Evolutionary conservation across 1,284 basidiomycete species (phyloP), one percentile per base, ranked within the genome.

Genomic region (Pulveroboletus ridleyi): DNA sequence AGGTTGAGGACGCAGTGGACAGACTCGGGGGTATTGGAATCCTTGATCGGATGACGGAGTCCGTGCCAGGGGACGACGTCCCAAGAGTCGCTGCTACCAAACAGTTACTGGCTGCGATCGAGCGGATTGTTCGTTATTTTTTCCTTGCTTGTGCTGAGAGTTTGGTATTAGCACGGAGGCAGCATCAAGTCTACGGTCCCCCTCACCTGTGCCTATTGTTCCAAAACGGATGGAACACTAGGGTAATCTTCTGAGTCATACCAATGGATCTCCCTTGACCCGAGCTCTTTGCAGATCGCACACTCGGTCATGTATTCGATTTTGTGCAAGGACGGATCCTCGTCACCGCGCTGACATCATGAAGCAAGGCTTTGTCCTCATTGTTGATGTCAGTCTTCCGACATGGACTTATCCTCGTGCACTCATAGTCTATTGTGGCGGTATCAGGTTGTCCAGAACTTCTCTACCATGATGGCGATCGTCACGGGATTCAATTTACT

Each of bases 271-370:
- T 55, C 61, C 6, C 39, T 64, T 58, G 53, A 61, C 50, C 35
- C 59, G 35, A 61, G 33, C 15, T 7, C 20, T 11, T 41, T 39
- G 56, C 56, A 87, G 86, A 83, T 87, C 67, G 83, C 91, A 3
- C 86, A 90, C 52, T 95, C 92, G 91, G 91, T 95, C 4, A 86
- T 88, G 3, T 90, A 92, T 72, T 83, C 86, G 6, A 87, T 95
- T 56, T 79, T 95, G 23, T 82, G 83, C 52, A 89, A 90, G 70
- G 86, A 88, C 62, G 29, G 91, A 94, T 69, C 82, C 88, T 49
- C 88, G 90, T 77, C 88, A 86, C 72, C 83, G 93, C 18, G 87
- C 90, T 6, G 78, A 78, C 8, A 72, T 90, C 58, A 83, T 95
- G 70, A 93, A 92, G 74, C 91, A 92, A 29, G 29, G 29, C 61